Conservation (phyloP, 495 filamentous ascomycete genomes). For the Daldinia caldariorum region DNA sequence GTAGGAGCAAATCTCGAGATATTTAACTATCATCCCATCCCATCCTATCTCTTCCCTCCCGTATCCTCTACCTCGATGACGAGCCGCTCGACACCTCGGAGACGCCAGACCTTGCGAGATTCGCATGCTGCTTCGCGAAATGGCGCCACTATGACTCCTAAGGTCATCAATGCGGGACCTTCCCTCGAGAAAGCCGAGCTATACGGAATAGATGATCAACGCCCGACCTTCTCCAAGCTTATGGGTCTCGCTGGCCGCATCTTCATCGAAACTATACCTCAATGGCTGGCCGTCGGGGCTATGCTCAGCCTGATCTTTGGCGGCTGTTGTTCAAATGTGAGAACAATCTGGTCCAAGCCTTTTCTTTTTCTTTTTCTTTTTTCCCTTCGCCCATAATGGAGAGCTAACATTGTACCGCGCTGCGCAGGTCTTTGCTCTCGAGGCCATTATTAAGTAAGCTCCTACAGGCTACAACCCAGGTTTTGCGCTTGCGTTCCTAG, state of each 20-base stretch:
- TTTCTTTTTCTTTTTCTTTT: neutral
- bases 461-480: constrained; percentile 19
- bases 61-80: constrained; percentile 41
- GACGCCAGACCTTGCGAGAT: constrained; percentile 49
- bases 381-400: constrained; percentile 2
- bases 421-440: constrained; percentile 84
- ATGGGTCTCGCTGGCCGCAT: constrained; percentile 65
- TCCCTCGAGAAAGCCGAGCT: constrained; percentile 65
- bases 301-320: constrained; percentile 94
- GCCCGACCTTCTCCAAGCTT: constrained; percentile 62
- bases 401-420: constrained; percentile 40
- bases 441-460: constrained; percentile 91
- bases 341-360: constrained; percentile 43
- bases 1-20: constrained; percentile 17
- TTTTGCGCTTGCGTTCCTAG: constrained; percentile 37
- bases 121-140: constrained; percentile 48
- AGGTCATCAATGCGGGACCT: constrained; percentile 64
- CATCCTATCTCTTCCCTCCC: constrained; percentile 6
- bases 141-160: constrained; percentile 42
- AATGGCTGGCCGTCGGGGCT: constrained; percentile 71
- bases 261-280: constrained; percentile 70
- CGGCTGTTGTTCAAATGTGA: constrained; percentile 96
- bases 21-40: constrained; percentile 21
- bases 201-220: constrained; percentile 65
- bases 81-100: constrained; percentile 48